Evolutionary conservation across 257 asterid species (phyloP), one percentile per base, ranked within the genome.

Genomic region (Solanum corneliomulleri): DNA sequence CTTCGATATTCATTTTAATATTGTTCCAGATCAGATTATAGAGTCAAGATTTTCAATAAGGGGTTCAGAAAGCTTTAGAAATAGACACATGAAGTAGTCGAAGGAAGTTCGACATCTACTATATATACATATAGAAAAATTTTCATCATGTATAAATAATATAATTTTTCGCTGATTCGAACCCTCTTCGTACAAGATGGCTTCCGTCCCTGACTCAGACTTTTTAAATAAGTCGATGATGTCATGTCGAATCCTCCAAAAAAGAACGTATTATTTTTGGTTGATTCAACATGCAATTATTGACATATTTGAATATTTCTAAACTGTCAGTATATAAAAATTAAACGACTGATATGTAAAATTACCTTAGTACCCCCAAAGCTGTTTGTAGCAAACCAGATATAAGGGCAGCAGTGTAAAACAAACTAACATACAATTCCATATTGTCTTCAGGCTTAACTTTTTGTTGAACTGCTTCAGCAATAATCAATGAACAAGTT

Each of bases 351-450:
- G 11, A 1, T 10, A 7, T 74, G 10, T 39, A 37, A 11, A 42
- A 18, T 62, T 86, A 93, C 98, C 98, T 96, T 64, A 95, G 87
- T 5, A 93, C 9, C 13, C 99, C 99, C 85, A 96, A 83, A n/a
- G 85, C 44, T 4, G 91, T 29, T 86, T 95, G 95, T 60, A 94
- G 2, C 85, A 94, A 15, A 27, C 99, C 99, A 84, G 98, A 90
- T 85, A 96, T 37, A 74, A 96, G 87, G 2, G 95, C 88, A 31
- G 99, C 88, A 2, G 99, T 96, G 90, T 83, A 96, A 29, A 96
- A 90, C 83, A 96, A 88, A 88, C 94, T 89, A 15, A 93, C 72
- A 35, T 96, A 96, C 77, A 94, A 71, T 3, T 66, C 12, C 23
- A 82, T 86, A 14, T 94, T 41, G 0, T 83, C 64, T 2, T 41